Evolutionary conservation across 2,329 filamentous ascomycete genomes (phyloP).

Genomic region (Sclerotinia glacialis): DNA sequence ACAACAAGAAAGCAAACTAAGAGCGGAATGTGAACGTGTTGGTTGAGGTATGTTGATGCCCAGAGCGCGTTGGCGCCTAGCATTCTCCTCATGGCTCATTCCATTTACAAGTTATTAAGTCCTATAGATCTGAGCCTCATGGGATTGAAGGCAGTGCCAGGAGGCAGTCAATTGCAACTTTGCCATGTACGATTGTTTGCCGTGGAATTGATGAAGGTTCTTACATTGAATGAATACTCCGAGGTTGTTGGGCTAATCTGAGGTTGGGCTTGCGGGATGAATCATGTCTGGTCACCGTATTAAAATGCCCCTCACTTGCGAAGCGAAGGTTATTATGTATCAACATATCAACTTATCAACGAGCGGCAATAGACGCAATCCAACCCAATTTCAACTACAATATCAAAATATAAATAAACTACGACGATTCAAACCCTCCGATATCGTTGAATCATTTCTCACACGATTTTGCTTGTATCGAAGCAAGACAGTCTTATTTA

Average conservation of each 20-base stretch:
- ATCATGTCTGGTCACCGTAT: constrained; percentile 11
- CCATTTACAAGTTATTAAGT: background rate
- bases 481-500: background rate
- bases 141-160: accelerated
- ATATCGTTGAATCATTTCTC: background rate
- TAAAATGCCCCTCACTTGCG: background rate
- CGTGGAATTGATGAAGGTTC: background rate
- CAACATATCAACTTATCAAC: too few relatives aligned
- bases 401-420: background rate
- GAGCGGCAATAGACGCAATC: background rate
- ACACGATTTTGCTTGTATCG: background rate
- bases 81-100: background rate
- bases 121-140: background rate
- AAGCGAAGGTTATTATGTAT: too few relatives aligned
- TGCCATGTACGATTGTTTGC: background rate
- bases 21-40: constrained; percentile 17
- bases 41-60: constrained; percentile 8
- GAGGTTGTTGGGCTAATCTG: background rate
- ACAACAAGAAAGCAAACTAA: background rate
- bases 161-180: background rate
- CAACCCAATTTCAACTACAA: background rate
- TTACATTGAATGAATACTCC: background rate
- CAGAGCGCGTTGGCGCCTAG: background rate
- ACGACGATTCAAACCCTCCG: background rate
- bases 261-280: background rate